Conservation (phyloP, 495 filamentous ascomycete genomes). For the Penicillium canescens region DNA sequence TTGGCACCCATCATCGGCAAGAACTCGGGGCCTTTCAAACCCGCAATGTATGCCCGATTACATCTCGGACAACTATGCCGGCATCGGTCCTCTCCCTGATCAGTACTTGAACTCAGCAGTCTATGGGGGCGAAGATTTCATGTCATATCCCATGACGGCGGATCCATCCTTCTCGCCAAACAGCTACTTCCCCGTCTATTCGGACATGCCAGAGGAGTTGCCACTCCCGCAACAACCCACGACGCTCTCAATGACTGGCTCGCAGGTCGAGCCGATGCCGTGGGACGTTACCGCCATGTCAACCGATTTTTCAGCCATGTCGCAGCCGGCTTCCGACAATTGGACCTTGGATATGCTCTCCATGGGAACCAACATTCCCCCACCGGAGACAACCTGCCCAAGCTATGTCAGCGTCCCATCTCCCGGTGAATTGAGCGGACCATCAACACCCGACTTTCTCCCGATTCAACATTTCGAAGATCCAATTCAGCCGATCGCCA, state of each 20-base stretch:
- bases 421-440: slow-evolving; percentile 43
- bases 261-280: slow-evolving; percentile 32
- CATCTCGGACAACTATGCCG: slow-evolving; percentile 28
- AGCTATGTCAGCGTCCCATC: slow-evolving; percentile 44
- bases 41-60: slow-evolving; percentile 22
- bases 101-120: slow-evolving; percentile 27
- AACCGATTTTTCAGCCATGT: slow-evolving; percentile 19
- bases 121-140: slow-evolving; percentile 23
- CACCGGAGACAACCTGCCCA: slow-evolving; percentile 31
- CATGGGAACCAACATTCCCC: slow-evolving; percentile 39
- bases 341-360: slow-evolving; percentile 44
- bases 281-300: slow-evolving; percentile 25
- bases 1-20: slow-evolving; percentile 64
- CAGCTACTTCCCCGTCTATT: slow-evolving; percentile 27
- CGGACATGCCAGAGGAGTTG: slow-evolving; percentile 33
- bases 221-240: slow-evolving; percentile 44
- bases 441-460: slow-evolving; percentile 63
- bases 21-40: slow-evolving; percentile 35
- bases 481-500: slow-evolving; percentile 5
- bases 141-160: slow-evolving; percentile 30
- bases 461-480: slow-evolving; percentile 47
- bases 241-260: slow-evolving; percentile 40
- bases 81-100: slow-evolving; percentile 23
- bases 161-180: slow-evolving; percentile 34
- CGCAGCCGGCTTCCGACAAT: slow-evolving; percentile 29